Evolutionary conservation across 1,284 basidiomycete species (phyloP), one percentile per base, ranked within the genome.

Genomic region (Leccinum insigne): DNA sequence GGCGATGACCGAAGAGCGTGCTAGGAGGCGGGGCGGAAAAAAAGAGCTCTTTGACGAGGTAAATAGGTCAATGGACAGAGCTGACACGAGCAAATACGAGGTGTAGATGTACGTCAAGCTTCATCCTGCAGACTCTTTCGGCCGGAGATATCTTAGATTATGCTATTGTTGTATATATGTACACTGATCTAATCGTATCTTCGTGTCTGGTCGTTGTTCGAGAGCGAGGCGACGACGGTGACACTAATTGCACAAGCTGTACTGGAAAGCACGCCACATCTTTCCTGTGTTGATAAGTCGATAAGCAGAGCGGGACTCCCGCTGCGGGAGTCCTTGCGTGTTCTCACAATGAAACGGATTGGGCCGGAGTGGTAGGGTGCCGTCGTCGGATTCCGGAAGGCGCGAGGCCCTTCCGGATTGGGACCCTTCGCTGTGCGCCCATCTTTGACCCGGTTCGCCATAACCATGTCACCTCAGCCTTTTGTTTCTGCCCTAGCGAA

Each of bases 1-100:
- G 81, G 75, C 82, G 85, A 32, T 92, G 91, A 7, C 91, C 91
- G 2, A 88, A 87, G 79, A 83, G 83, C 62, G 85, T 93, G 59
- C 70, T 93, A 64, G 79, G 84, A 86, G 67, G 81, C 83, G 14
- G 83, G 84, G 61, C 78, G 78, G 69, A 80, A 77, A 72, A 81
- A 23, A 23, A 78, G 70, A 71, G 69, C 71, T 52, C 72, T 68
- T 56, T 63, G 65, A 63, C 14, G 40, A 65, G 32, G 40, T 70
- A 64, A n/a, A 26, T 7, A 16, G 35, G 35, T 18, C 6, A 18
- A 58, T 63, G 52, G 16, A 21, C 32, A 32, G 32, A 32, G 10
- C 32, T 32, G 32, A 32, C 16, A 56, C 38, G 13, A 16, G 23
- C 47, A n/a, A 21, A 52, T 52, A 52, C 13, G 49, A 6, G 56